Evolutionary conservation across 495 filamentous ascomycete genomes (phyloP), one percentile per base, ranked within the genome.

Genomic region (Penicillium diatomitis): DNA sequence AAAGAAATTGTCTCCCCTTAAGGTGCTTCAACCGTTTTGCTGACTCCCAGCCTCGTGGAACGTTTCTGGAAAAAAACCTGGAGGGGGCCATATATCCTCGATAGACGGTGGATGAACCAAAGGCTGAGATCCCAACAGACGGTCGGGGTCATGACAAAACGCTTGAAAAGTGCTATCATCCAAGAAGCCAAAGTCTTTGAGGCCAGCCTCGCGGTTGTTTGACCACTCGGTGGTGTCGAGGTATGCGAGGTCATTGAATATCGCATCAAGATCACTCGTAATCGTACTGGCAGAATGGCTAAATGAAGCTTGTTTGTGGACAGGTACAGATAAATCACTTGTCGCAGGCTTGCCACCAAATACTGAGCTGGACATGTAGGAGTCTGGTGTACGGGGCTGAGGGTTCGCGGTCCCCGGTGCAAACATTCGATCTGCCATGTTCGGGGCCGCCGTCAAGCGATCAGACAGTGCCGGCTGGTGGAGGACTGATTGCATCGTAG

Each of bases 241-340:
- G 42, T 78, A 75, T n/a, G 77, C 77, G 3, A 85, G 67, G 38
- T 85, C 80, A 55, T 81, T 77, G 55, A 83, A 74, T 33, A 83
- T 77, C 3, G 78, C 73, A 46, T 85, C 81, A 30, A 78, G 67
- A 39, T 80, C 76, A 20, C 50, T 52, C 10, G 47, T 33, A 20
- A 20, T 20, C 20, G 20, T 20, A 2, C 2, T 20, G 11, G 10
- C 53, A 6, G 52, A 32, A n/a, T 47, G 36, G 12, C 48, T 50
- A 9, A 49, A 47, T 31, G 37, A 52, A 49, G 55, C 51, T n/a
- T 30, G 49, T 29, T 60, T 53, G 38, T 49, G 53, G 4, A 55
- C 55, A 42, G 55, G 48, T 27, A 50, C 42, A 20, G 62, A 35
- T 29, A 44, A 59, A 42, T 62, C 53, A 41, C 38, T 58, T 5